A percentile compares a stretch with the other conserved stretches of the same genome.
Evolutionary conservation across 345 rosid genomes (phyloP).

Genomic region (Melaleuca alternifolia): DNA sequence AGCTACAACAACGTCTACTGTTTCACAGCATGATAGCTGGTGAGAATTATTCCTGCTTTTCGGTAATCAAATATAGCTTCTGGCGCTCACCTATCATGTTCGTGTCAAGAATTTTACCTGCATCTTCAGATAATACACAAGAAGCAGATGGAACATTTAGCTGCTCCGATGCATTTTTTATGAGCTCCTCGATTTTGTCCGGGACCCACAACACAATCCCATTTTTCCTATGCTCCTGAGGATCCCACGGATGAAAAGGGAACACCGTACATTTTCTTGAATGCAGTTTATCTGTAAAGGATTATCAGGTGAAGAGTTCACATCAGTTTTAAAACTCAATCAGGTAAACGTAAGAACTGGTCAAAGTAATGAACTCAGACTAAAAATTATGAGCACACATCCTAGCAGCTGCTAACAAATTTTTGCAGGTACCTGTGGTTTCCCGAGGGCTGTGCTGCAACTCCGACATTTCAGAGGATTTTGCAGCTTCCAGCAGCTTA

Average conservation of each 20-base stretch:
- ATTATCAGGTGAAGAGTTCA: background rate
- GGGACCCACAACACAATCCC: slow-evolving; percentile 79
- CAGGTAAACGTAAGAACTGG: background rate
- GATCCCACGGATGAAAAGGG: slow-evolving; percentile 56
- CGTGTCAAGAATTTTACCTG: slow-evolving; percentile 53
- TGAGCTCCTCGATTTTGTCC: slow-evolving; percentile 38
- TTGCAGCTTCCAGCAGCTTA: slow-evolving; percentile 62
- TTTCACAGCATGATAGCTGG: background rate
- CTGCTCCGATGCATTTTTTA: slow-evolving; percentile 34
- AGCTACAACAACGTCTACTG: background rate
- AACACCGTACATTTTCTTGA: slow-evolving; percentile 63
- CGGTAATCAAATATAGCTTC: slow-evolving; percentile 49
- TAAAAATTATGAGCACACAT: background rate
- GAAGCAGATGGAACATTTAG: slow-evolving; percentile 23
- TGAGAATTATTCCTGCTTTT: slow-evolving; percentile 6
- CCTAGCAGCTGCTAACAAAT: background rate
- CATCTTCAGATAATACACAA: slow-evolving; percentile 57
- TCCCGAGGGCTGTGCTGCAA: slow-evolving; percentile 16
- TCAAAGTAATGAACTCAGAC: background rate
- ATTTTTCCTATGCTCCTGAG: slow-evolving; percentile 27
- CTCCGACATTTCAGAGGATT: slow-evolving; percentile 29
- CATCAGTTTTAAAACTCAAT: background rate
- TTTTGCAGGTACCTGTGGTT: slow-evolving; percentile 34
- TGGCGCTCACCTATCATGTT: slow-evolving; percentile 65
- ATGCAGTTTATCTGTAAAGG: slow-evolving; percentile 26